Conservation (phyloP, 768 basidiomycete species). For the Termitomyces eurrhizus region DNA sequence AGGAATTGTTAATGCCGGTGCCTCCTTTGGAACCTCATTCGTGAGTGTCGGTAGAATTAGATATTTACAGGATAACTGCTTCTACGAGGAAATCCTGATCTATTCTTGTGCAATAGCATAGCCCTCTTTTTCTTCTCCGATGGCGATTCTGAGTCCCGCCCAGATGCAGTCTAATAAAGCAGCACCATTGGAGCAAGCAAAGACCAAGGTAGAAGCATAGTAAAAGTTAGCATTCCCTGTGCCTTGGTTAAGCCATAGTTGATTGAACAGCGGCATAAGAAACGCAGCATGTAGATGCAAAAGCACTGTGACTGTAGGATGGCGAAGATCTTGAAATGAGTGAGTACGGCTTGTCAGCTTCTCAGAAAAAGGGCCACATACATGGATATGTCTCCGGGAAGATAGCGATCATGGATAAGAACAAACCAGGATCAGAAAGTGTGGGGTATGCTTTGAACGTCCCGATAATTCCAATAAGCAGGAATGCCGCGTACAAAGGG, state of each 20-base stretch:
- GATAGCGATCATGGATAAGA: constrained; percentile 72
- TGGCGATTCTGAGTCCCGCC: constrained; percentile 76
- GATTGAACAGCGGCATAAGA: constrained; percentile 87
- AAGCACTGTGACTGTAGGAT: constrained; percentile 79
- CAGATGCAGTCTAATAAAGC: constrained; percentile 78
- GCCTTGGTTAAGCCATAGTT: constrained; percentile 87
- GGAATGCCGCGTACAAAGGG: constrained; percentile 72
- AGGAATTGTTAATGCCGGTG: constrained; percentile 32
- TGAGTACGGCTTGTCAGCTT: neutral
- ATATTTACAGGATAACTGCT: neutral
- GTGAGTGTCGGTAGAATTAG: neutral
- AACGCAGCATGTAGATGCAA: constrained; percentile 81
- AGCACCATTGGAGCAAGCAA: constrained; percentile 84
- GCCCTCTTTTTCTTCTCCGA: constrained; percentile 51
- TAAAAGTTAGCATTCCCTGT: constrained; percentile 98
- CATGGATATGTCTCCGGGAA: constrained; percentile 85
- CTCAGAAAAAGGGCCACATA: constrained; percentile 35
- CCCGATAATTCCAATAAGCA: constrained; percentile 72
- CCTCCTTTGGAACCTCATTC: constrained; percentile 15
- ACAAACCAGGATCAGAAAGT: constrained; percentile 84
- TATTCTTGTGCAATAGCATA: constrained; percentile 62
- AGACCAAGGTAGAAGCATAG: constrained; percentile 93
- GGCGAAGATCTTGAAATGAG: constrained; percentile 62
- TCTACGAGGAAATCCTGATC: neutral
- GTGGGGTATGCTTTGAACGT: constrained; percentile 93